Evolutionary conservation across 139 green algal species (phyloP).

Genomic region (Pleodorina starrii): DNA sequence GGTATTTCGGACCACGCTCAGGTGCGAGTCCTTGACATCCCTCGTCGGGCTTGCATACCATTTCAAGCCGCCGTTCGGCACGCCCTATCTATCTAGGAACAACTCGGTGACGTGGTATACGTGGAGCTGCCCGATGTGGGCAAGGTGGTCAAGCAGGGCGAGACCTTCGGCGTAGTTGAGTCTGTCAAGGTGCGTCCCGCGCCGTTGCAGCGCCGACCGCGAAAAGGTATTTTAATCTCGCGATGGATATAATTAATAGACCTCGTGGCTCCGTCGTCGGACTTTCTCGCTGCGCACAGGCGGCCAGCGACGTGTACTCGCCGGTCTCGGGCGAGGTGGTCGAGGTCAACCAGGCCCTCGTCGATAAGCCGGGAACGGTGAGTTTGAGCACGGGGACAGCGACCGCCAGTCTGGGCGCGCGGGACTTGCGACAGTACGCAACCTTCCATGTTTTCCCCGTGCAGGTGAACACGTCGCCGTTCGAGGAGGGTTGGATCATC

Average conservation of each 20-base stretch:
- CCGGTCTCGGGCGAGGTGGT: constrained; percentile 93
- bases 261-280: too few relatives aligned
- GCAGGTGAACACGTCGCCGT: constrained; percentile 94
- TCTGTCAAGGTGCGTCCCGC: constrained; percentile 92
- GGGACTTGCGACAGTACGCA: too few relatives aligned
- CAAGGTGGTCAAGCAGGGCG: constrained; percentile 80
- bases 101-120: constrained; percentile 98
- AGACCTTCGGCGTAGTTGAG: constrained; percentile 97
- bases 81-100: constrained; percentile 62
- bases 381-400: too few relatives aligned
- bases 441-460: background rate
- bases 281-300: too few relatives aligned
- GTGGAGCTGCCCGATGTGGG: constrained; percentile 98
- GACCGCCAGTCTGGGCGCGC: too few relatives aligned
- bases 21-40: constrained; percentile 64
- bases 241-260: too few relatives aligned
- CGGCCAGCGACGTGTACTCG: constrained; percentile 95
- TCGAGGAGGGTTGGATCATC: constrained; percentile 94
- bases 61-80: background rate
- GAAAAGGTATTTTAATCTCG: too few relatives aligned
- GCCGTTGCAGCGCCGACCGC: too few relatives aligned
- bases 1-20: constrained; percentile 98
- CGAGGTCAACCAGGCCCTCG: constrained; percentile 87
- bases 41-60: background rate
- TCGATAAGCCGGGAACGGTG: constrained; percentile 84